A percentile compares a stretch with the other conserved stretches of the same genome.
These are phyloP conservation scores for Physcomitrellopsis africana DNA, from an alignment of 225 moss, liverwort and hornwort species.

Conservation along the genomic window DNA sequence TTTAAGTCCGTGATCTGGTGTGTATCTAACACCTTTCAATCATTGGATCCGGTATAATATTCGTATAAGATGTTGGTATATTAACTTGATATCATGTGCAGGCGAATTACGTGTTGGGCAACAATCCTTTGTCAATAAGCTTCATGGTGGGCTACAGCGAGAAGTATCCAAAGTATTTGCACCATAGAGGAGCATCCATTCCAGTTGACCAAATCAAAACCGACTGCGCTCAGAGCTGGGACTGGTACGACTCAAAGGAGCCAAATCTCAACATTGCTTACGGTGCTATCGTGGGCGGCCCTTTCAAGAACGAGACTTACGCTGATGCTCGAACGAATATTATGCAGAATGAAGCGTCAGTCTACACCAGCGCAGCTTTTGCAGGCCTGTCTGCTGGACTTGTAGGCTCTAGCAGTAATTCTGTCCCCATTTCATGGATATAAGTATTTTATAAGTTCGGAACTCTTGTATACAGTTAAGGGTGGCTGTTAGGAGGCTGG, in stretches of 20 bases:
- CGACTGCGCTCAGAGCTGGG: conserved; percentile 56
- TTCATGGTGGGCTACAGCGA: conserved; percentile 91
- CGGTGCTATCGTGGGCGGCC: conserved; percentile 88
- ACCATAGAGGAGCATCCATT: conserved; percentile 88
- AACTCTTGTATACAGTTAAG: conserved; percentile 14
- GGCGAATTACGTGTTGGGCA: conserved; percentile 85
- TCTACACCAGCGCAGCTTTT: conserved; percentile 76
- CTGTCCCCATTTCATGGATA: conserved; percentile 44
- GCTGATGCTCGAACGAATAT: conserved; percentile 59
- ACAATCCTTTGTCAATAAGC: conserved; percentile 70
- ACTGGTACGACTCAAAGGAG: conserved; percentile 40
- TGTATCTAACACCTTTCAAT: too few species aligned
- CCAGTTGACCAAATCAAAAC: conserved; percentile 31
- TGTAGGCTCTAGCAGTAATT: conserved; percentile 37
- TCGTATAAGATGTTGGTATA: too few species aligned
- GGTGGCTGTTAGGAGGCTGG: background rate
- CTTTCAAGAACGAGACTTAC: conserved; percentile 68
- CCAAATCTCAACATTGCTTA: conserved; percentile 73
- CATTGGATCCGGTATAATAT: too few species aligned
- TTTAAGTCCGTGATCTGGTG: too few species aligned
- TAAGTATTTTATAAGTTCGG: conserved; percentile 7
- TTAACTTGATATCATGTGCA: conserved; percentile 19
- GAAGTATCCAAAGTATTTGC: conserved; percentile 65
- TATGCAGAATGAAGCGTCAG: conserved; percentile 77
- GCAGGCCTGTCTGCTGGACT: conserved; percentile 86